A percentile compares a stretch with the other conserved stretches of the same genome.
Evolutionary conservation across 1,284 basidiomycete genomes (phyloP).

Genomic region (Inonotus obliquus): DNA sequence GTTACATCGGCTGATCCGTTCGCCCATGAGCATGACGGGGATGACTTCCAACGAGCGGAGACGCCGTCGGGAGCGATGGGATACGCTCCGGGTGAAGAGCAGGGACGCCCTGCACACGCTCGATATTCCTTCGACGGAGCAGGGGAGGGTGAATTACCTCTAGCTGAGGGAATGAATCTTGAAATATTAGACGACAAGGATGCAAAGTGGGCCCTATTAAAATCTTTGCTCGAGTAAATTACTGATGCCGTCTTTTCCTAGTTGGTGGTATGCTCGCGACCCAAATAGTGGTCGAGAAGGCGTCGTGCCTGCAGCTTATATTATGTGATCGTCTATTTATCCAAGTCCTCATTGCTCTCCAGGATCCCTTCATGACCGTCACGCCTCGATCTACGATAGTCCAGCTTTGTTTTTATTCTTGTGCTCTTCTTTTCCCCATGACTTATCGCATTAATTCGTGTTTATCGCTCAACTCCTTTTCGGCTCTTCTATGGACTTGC

Average conservation of each 20-base stretch:
- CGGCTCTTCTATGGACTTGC: neutral
- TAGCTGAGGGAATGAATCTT: slow-evolving; percentile 67
- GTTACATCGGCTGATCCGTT: slow-evolving; percentile 45
- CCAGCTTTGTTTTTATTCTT: neutral
- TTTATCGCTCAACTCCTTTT: slow-evolving; percentile 2
- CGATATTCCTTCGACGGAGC: slow-evolving; percentile 75
- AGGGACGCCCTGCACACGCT: slow-evolving; percentile 67
- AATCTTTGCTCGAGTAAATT: neutral
- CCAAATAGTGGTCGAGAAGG: slow-evolving; percentile 74
- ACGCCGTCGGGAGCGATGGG: slow-evolving; percentile 72
- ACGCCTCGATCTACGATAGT: slow-evolving; percentile 23
- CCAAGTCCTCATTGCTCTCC: slow-evolving; percentile 9
- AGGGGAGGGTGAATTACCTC: slow-evolving; percentile 70
- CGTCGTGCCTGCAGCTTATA: slow-evolving; percentile 84
- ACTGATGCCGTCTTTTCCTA: slow-evolving; percentile 28
- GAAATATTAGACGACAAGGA: slow-evolving; percentile 77
- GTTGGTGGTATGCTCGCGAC: slow-evolving; percentile 92
- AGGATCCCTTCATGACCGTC: slow-evolving; percentile 22
- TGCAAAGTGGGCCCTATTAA: slow-evolving; percentile 54
- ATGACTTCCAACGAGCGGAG: slow-evolving; percentile 69
- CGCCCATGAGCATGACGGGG: slow-evolving; percentile 53
- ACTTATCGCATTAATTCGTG: slow-evolving; percentile 13
- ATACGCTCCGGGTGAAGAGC: slow-evolving; percentile 52
- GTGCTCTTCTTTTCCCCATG: neutral
- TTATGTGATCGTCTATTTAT: slow-evolving; percentile 28